Conservation (phyloP, 75 land plant species). For the Chamaecyparis obtusa region DNA sequence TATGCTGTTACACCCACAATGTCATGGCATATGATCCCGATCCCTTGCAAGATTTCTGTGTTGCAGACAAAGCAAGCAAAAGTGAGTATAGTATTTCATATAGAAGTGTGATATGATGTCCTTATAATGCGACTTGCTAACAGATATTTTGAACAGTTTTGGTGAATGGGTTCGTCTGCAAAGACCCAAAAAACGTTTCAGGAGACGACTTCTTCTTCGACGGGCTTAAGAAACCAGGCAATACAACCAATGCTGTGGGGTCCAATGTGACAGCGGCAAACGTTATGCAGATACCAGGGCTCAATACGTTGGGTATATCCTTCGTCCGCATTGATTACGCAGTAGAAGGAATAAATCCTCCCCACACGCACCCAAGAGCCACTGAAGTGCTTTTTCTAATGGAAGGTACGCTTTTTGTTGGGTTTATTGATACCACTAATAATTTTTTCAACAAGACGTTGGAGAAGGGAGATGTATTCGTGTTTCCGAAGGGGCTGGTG, state of each 20-base stretch:
- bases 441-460: too few relatives aligned
- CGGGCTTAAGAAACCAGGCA: conserved; percentile 10
- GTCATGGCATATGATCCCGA: too few relatives aligned
- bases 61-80: too few relatives aligned
- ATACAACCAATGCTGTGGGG: conserved; percentile 1
- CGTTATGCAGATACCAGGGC: conserved; percentile 20
- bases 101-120: too few relatives aligned
- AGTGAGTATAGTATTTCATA: too few relatives aligned
- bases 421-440: background rate
- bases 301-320: conserved; percentile 35
- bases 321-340: conserved; percentile 23
- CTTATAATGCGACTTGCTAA: too few relatives aligned
- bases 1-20: too few relatives aligned
- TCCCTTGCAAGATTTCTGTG: too few relatives aligned
- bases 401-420: background rate
- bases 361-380: too few relatives aligned
- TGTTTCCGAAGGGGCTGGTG: background rate
- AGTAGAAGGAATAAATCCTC: background rate
- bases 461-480: background rate
- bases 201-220: conserved; percentile 14
- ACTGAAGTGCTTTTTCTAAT: background rate
- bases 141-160: too few relatives aligned
- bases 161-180: conserved; percentile 33
- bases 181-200: conserved; percentile 11
- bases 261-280: background rate